Evolutionary conservation across 75 land plant genomes (phyloP), one percentile per base, ranked within the genome.

Genomic region (Larix kaempferi): DNA sequence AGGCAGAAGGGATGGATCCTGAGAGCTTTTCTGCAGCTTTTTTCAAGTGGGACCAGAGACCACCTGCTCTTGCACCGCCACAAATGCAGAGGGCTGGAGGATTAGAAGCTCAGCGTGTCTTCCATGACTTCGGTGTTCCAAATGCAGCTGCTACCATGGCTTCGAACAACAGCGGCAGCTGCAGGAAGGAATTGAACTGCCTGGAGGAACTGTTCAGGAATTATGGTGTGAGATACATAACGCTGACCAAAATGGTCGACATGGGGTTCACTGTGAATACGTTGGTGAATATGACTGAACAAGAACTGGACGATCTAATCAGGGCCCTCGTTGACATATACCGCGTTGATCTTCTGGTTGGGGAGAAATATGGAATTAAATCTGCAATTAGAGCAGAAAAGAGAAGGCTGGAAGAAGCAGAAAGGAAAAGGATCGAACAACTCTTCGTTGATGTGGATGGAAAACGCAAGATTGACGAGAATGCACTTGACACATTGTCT

Each of bases 191-290:
- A 76, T 56, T 88, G 59, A 84, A 79, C 19, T 88, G 81, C 54
- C 81, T 96, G 71, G 95, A 92, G 78, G 99, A 96, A 7, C 74
- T 96, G 64, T 91, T 96, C 56, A 82, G 87, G 75, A 88, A 87
- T 54, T 96, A 90, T 78, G 99, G 99, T 33, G 89, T 96, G 39
- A 84, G 95, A 33, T 84, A 82, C 63, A 82, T 87, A 74, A 96
- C 99, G 49, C 88, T 87, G 66, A 90, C 89, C 35, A 91, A 91
- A 83, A 86, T 96, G 76, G 87, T 90, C 19, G 95, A 96, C 82
- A 84, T 96, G 80, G 99, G 99, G 11, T 96, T 96, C 86, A 96
- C 99, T 10, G 90, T 87, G 67, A 88, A 80, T 61, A 96, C 99
- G 17, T 79, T 96, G 57, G 57, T 94, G 65, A 87, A 91, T 80